Evolutionary conservation across 495 filamentous ascomycete genomes (phyloP), one percentile per base, ranked within the genome.

Genomic region (Xylaria cubensis): DNA sequence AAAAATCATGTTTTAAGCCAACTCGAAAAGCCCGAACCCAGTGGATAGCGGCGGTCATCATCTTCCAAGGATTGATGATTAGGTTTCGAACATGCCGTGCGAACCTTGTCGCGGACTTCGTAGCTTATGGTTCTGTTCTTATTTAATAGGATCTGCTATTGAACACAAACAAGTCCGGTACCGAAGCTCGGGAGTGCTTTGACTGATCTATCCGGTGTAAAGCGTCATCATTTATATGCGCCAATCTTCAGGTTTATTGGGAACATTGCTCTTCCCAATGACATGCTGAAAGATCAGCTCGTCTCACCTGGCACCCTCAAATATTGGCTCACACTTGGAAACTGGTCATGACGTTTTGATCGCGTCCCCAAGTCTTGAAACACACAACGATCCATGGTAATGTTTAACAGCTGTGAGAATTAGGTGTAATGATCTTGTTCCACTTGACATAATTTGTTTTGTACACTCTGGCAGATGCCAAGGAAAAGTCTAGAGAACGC

Each of bases 381-480:
- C 62, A 72, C 51, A 26, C 17, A 59, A 41, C 42, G 61, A 59
- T 59, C 62, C 70, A 66, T 42, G 24, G 44, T 36, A 39, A 63
- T 53, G 34, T 42, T 61, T 4, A 34, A 68, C 24, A 58, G 48
- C 53, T 66, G 67, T 44, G 36, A 56, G 61, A 46, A 44, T 59
- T 68, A 34, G 53, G 51, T 67, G 29, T 51, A 58, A 69, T 41
- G 51, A 53, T 69, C 65, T 56, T 71, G 64, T 72, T 73, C 70
- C 69, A 69, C 64, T 77, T 74, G 55, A 69, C 58, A 69, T 71
- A 70, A 66, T 69, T 72, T 67, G 67, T 72, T 80, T 80, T 79
- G 71, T 80, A 80, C 78, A 80, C 55, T 67, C 70, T 66, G 72
- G 75, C 73, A 29, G 64, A 69, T 64, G 70, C 73, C 77, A 75